phyloP scores from a whole-genome alignment of 805 yeast species.

The Cyberlindnera petersonii region DNA sequence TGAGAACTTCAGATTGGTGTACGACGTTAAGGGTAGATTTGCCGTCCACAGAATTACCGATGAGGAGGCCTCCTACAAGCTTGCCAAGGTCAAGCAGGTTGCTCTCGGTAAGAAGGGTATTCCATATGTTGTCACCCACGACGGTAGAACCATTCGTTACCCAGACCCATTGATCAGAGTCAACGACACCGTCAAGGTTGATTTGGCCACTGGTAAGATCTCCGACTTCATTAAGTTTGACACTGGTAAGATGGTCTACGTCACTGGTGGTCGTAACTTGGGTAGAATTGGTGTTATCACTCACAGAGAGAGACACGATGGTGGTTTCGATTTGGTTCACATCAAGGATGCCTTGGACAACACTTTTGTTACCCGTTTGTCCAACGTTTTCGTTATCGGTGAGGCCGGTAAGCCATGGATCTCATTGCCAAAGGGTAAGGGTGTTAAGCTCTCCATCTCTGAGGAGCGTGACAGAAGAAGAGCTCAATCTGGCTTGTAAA shows the following conservation, averaged over 20 bases:
- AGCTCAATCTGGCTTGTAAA: conserved; percentile 46
- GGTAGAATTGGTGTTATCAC: conserved; percentile 95
- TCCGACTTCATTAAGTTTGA: conserved; percentile 86
- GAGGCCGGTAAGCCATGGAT: conserved; percentile 93
- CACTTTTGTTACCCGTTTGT: conserved; percentile 91
- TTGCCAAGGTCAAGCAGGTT: conserved; percentile 96
- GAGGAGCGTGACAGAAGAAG: conserved; percentile 99
- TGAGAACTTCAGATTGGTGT: conserved; percentile 98
- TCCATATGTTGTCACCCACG: conserved; percentile 99
- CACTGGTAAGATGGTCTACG: conserved; percentile 87
- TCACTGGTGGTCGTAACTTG: conserved; percentile 98
- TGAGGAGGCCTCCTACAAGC: conserved; percentile 97
- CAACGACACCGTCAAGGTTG: conserved; percentile 97
- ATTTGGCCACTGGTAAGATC: conserved; percentile 94
- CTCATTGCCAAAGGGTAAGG: conserved; percentile 98
- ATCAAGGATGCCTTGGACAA: conserved; percentile 92
- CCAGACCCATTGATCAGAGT: conserved; percentile 97
- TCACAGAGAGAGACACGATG: conserved; percentile 97
- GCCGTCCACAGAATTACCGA: conserved; percentile 99
- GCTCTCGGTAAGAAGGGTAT: conserved; percentile 98
- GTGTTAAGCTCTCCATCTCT: conserved; percentile 91
- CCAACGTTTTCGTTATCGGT: conserved; percentile 92
- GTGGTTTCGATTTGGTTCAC: conserved; percentile 97
- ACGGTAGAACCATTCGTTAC: conserved; percentile 99
- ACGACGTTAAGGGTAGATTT: conserved; percentile 98